These are phyloP conservation scores for Bipolaris cookei DNA, from an alignment of 2,329 filamentous ascomycete species.

Conservation along the genomic window DNA sequence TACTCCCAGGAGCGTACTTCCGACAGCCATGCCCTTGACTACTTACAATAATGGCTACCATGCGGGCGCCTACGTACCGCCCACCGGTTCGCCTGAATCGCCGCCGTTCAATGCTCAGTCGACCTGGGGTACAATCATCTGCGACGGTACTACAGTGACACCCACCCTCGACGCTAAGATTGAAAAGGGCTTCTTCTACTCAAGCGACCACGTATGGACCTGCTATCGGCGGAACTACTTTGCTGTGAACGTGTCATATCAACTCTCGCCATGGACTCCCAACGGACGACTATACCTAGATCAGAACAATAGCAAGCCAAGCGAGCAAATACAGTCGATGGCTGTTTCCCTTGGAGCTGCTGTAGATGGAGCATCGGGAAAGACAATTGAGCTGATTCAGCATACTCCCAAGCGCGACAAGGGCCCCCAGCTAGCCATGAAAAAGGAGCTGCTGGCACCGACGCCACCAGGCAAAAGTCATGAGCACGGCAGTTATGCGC, in stretches of 20 bases:
- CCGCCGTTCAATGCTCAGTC: slow-evolving; percentile 57
- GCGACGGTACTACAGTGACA: slow-evolving; percentile 66
- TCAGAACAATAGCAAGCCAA: slow-evolving; percentile 50
- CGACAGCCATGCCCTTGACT: slow-evolving; percentile 40
- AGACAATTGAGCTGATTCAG: slow-evolving; percentile 83
- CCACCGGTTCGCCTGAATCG: slow-evolving; percentile 34
- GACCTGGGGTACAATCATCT: slow-evolving; percentile 66
- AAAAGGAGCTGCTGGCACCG: slow-evolving; percentile 73
- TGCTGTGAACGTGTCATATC: slow-evolving; percentile 80
- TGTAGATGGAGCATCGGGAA: slow-evolving; percentile 75
- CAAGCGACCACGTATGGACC: slow-evolving; percentile 81
- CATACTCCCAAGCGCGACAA: slow-evolving; percentile 93
- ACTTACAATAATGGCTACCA: slow-evolving; percentile 30
- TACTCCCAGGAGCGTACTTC: slow-evolving; percentile 46
- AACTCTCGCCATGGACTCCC: slow-evolving; percentile 67
- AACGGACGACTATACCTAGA: slow-evolving; percentile 65
- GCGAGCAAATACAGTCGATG: slow-evolving; percentile 71
- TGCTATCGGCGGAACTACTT: slow-evolving; percentile 94
- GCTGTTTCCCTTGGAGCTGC: slow-evolving; percentile 85
- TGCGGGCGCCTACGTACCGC: slow-evolving; percentile 26
- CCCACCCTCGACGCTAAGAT: slow-evolving; percentile 80
- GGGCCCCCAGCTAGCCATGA: slow-evolving; percentile 75
- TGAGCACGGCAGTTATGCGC: slow-evolving; percentile 48
- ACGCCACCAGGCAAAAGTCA: slow-evolving; percentile 62
- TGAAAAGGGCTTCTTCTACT: slow-evolving; percentile 86